Evolutionary conservation across 768 basidiomycete genomes (phyloP).

Genomic region (Dioszegia aurantiaca): DNA sequence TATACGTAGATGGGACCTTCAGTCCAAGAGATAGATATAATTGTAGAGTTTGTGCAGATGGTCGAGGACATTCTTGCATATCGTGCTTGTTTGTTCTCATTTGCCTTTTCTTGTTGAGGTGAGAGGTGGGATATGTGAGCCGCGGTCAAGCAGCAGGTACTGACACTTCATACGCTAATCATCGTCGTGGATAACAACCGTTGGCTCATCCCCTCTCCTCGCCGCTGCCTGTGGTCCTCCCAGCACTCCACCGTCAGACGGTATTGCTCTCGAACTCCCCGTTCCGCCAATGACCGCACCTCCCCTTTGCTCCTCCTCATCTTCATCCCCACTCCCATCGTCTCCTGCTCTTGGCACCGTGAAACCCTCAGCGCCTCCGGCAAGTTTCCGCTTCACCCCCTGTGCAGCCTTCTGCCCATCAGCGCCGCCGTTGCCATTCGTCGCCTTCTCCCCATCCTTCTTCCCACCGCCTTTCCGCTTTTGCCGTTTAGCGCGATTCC

Average conservation of each 20-base stretch:
- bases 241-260: constrained; percentile 4
- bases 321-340: constrained; percentile 50
- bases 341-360: constrained; percentile 60
- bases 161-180: constrained; percentile 31
- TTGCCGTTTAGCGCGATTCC: constrained; percentile 87
- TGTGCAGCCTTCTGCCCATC: constrained; percentile 53
- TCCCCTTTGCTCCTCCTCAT: constrained; percentile 47
- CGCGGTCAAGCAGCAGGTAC: not conserved
- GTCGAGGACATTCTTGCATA: no score
- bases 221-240: not conserved
- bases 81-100: no score
- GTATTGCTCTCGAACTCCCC: constrained; percentile 15
- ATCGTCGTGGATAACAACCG: constrained; percentile 52
- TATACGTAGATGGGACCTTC: constrained; percentile 9
- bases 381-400: constrained; percentile 67
- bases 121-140: no score
- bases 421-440: constrained; percentile 31
- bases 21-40: not conserved
- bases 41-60: no score
- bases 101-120: no score
- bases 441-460: constrained; percentile 12
- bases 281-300: constrained; percentile 32
- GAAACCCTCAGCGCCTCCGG: constrained; percentile 59
- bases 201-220: constrained; percentile 19
- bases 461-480: constrained; percentile 80